Conservation (phyloP, 2,329 filamentous ascomycete species). For the Colletotrichum musae region DNA sequence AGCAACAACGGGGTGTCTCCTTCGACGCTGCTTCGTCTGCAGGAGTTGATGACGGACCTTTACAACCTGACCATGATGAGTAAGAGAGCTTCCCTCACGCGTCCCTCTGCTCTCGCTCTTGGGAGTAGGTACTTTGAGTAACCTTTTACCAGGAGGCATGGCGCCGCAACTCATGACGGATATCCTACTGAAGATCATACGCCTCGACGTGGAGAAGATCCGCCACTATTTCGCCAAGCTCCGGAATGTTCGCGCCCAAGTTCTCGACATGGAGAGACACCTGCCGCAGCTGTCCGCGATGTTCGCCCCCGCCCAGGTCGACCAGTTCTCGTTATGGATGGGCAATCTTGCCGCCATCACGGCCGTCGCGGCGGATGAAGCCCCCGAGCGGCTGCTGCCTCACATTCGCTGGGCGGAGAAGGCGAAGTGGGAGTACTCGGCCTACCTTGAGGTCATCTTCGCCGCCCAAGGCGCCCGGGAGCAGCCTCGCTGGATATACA, state of each 20-base stretch:
- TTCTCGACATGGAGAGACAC: not conserved
- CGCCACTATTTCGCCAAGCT: constrained; percentile 11
- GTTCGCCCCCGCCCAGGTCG: not conserved
- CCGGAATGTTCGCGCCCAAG: not conserved
- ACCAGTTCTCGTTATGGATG: constrained; percentile 6
- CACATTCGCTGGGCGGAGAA: constrained; percentile 16
- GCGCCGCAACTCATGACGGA: not conserved
- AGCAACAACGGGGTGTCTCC: not conserved
- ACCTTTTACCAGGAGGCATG: no score
- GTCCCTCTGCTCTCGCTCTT: not conserved
- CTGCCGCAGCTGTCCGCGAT: not conserved
- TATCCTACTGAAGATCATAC: not conserved
- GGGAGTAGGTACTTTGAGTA: not conserved
- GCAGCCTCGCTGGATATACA: constrained; percentile 9
- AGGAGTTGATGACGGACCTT: not conserved
- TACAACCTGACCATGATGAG: not conserved
- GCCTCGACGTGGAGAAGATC: constrained; percentile 7
- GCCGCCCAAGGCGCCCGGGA: not conserved
- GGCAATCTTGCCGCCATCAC: constrained; percentile 1
- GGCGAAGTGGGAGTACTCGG: constrained; percentile 20
- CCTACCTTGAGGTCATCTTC: not conserved
- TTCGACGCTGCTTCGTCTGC: not conserved
- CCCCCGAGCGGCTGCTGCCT: constrained; percentile 8
- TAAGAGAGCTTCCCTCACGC: not conserved
- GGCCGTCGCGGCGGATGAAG: not conserved